phyloP scores from a whole-genome alignment of 345 rosid genomes.

The Eutrema heterophyllum region DNA sequence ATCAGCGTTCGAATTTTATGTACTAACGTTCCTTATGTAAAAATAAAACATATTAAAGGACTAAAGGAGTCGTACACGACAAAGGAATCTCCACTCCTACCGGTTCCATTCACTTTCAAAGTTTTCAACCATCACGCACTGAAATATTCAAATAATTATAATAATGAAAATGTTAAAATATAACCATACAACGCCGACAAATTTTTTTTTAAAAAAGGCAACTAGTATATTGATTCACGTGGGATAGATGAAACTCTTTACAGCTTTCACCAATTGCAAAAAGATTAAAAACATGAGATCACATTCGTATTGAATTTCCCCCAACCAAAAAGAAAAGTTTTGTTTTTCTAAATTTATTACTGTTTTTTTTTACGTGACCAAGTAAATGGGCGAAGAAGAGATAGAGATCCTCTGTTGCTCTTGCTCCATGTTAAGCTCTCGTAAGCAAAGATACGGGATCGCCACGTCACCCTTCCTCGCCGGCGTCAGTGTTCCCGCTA shows the following conservation, averaged over 20 bases:
- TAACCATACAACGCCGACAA: not conserved
- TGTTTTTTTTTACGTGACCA: conserved; percentile 42
- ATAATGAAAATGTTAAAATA: not conserved
- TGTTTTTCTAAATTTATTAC: not conserved
- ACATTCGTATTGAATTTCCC: not conserved
- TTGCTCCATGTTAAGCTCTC: conserved; percentile 70
- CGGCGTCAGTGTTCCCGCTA: conserved; percentile 59
- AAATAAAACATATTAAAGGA: no score
- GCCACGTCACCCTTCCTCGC: conserved; percentile 41
- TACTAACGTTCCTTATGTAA: not conserved
- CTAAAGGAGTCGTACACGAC: not conserved
- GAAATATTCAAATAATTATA: not conserved
- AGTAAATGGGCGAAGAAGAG: conserved; percentile 56
- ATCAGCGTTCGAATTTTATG: not conserved
- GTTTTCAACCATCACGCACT: not conserved
- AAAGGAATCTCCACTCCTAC: not conserved
- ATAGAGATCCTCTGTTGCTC: conserved; percentile 52
- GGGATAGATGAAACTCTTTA: conserved; percentile 8
- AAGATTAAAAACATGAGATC: not conserved
- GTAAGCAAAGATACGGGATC: conserved; percentile 65
- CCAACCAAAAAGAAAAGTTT: not conserved
- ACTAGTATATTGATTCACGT: conserved; percentile 10
- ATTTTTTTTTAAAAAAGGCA: not conserved
- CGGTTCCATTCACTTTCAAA: not conserved
- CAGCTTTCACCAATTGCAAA: conserved; percentile 20